Base-by-base conservation (phyloP, 164 flowering plant genomes). In the Annona cherimola region DNA sequence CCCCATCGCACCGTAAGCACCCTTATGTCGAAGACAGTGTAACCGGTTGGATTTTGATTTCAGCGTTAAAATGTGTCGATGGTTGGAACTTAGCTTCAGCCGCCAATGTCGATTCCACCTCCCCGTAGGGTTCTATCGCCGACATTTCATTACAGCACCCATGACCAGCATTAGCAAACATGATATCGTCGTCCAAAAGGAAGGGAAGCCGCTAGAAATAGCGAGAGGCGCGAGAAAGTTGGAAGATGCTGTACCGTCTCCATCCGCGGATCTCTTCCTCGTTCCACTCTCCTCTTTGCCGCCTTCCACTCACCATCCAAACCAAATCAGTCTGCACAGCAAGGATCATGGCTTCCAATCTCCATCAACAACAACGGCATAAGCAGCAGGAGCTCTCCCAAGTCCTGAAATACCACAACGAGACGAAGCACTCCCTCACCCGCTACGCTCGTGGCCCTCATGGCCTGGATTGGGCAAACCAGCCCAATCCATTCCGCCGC, bases 381-480 rank as follows among this genome's bases (percentile, higher is more conserved):
- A 35, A 76, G 11, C 77, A 78, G 57, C 65, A 75, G 4, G 26
- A 26, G 1, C 57, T 83, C 3, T 69, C 50, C 59, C 89, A 86
- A 72, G 93, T 86, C 40, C 73, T 91, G 39, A 84, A 85, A 62
- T 92, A 92, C 86, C 99, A 95, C 79, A 79, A 86, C 79, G 89
- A 89, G 74, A 95, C 98, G 59, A 95, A 95, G 75, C 99, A 92
- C 80, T 71, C 81, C 66, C 87, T 90, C 86, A 76, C 73, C 75
- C 82, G 77, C 60, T 95, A 91, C 78, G 93, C 99, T 2, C 80
- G 87, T 72, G 97, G 96, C 16, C 98, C 98, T 4, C 92, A 72
- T 45, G 89, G 93, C 69, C 96, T 95, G 42, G 99, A 95, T 76
- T 95, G 98, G 99, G 91, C 94, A 42, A 95, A 94, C 78, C 99